Conservation (phyloP, 2,329 filamentous ascomycete species). For the Phialemoniopsis sp. region DNA sequence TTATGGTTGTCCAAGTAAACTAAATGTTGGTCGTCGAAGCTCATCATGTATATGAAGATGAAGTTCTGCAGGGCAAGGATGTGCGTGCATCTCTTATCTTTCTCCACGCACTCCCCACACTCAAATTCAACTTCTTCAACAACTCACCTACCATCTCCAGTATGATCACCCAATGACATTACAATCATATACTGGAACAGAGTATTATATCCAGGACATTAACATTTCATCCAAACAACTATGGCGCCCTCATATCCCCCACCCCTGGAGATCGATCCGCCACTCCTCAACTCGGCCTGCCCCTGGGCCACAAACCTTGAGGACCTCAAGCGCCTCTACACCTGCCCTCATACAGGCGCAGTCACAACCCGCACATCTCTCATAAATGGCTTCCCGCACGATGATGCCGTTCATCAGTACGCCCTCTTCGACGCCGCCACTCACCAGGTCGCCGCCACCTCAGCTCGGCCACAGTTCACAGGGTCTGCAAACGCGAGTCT, state of each 20-base stretch:
- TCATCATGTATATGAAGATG: no score
- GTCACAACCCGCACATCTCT: constrained; percentile 72
- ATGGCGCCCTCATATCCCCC: constrained; percentile 30
- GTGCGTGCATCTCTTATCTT: constrained; percentile 4
- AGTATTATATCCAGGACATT: no score
- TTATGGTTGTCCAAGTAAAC: no score
- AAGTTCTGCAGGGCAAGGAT: no score
- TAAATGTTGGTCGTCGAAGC: no score
- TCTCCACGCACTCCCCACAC: not conserved
- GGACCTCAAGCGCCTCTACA: constrained; percentile 59
- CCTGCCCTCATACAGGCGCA: constrained; percentile 61
- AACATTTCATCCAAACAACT: not conserved
- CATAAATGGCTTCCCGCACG: constrained; percentile 59
- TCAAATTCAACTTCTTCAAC: not conserved
- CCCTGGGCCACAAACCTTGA: constrained; percentile 68
- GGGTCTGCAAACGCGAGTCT: constrained; percentile 39
- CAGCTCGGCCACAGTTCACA: constrained; percentile 4
- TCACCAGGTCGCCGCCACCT: constrained; percentile 13
- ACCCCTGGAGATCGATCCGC: constrained; percentile 52
- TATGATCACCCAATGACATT: no score
- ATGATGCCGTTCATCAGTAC: constrained; percentile 57
- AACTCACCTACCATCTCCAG: no score
- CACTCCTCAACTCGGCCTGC: constrained; percentile 69
- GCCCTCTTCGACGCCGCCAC: constrained; percentile 51
- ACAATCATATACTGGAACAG: no score